These are phyloP conservation scores for Passiflora organensis DNA, from an alignment of 345 rosid species.

Conservation along the genomic window DNA sequence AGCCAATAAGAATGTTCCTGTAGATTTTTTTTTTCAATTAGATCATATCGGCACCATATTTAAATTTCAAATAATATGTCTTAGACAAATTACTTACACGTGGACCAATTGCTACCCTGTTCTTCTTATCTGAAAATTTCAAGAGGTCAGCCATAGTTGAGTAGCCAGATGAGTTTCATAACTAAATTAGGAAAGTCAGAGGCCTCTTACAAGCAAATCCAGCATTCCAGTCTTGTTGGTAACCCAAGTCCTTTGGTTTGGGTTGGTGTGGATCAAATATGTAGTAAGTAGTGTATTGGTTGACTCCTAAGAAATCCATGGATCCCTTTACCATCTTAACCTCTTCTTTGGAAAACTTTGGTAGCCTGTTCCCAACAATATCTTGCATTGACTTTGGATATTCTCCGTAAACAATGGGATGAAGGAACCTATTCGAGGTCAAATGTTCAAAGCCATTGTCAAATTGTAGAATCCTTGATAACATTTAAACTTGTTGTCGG, in stretches of 20 bases:
- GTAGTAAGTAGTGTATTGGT: constrained; percentile 83
- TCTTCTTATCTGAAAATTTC: constrained; percentile 46
- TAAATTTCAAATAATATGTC: neutral
- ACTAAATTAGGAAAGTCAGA: neutral
- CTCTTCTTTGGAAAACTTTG: constrained; percentile 70
- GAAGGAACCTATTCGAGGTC: constrained; percentile 58
- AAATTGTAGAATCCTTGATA: neutral
- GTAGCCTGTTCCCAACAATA: constrained; percentile 72
- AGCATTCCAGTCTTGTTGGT: constrained; percentile 89
- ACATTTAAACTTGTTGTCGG: too few relatives aligned
- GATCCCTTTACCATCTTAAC: constrained; percentile 88
- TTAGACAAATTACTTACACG: constrained; percentile 31
- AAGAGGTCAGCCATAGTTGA: too few relatives aligned
- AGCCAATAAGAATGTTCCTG: constrained; percentile 89
- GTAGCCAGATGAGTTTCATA: too few relatives aligned
- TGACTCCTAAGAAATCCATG: constrained; percentile 81
- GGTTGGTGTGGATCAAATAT: constrained; percentile 49
- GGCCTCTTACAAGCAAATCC: constrained; percentile 65
- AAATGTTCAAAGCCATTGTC: constrained; percentile 1
- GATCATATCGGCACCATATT: too few relatives aligned
- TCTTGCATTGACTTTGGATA: constrained; percentile 84
- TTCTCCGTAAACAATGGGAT: constrained; percentile 85
- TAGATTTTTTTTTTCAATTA: too few relatives aligned
- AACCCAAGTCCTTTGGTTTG: constrained; percentile 48
- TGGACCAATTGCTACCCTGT: constrained; percentile 75